These are phyloP conservation scores for Daldinia caldariorum DNA, from an alignment of 495 filamentous ascomycete genomes.

Conservation along the genomic window DNA sequence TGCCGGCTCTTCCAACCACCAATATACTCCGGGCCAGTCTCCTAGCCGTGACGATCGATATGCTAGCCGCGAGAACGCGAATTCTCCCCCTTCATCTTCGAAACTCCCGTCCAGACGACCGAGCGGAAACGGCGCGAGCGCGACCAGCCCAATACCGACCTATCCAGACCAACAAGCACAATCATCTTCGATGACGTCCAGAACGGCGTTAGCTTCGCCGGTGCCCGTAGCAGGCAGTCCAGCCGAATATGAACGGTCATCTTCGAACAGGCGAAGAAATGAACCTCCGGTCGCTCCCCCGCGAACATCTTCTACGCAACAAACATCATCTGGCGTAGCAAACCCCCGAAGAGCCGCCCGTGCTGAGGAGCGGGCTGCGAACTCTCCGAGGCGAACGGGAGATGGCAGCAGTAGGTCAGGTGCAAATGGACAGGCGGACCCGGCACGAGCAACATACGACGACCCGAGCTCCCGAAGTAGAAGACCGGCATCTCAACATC, in stretches of 20 bases:
- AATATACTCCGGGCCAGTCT: conserved; percentile 38
- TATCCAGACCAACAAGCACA: conserved; percentile 51
- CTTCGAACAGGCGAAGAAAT: conserved; percentile 51
- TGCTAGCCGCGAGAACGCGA: conserved; percentile 53
- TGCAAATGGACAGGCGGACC: conserved; percentile 48
- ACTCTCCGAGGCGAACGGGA: conserved; percentile 51
- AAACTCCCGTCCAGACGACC: conserved; percentile 62
- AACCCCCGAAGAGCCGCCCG: conserved; percentile 57
- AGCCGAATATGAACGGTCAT: conserved; percentile 56
- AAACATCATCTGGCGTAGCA: conserved; percentile 45
- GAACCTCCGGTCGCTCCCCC: conserved; percentile 65
- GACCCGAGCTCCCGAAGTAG: conserved; percentile 62
- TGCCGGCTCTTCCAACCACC: conserved; percentile 53
- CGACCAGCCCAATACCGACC: conserved; percentile 44
- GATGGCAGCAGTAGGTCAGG: conserved; percentile 49
- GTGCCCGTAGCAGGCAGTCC: conserved; percentile 57
- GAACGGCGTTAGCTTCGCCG: conserved; percentile 57
- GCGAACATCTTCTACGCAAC: conserved; percentile 68
- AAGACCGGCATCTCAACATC: conserved; percentile 53
- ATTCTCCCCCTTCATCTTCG: conserved; percentile 52
- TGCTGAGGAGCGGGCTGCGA: conserved; percentile 53
- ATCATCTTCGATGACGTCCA: conserved; percentile 60
- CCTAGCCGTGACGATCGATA: conserved; percentile 55
- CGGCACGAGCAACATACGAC: conserved; percentile 42
- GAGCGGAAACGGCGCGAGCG: conserved; percentile 61